Evolutionary conservation across 2,329 filamentous ascomycete species (phyloP).

Genomic region (Tricladium varicosporioides): DNA sequence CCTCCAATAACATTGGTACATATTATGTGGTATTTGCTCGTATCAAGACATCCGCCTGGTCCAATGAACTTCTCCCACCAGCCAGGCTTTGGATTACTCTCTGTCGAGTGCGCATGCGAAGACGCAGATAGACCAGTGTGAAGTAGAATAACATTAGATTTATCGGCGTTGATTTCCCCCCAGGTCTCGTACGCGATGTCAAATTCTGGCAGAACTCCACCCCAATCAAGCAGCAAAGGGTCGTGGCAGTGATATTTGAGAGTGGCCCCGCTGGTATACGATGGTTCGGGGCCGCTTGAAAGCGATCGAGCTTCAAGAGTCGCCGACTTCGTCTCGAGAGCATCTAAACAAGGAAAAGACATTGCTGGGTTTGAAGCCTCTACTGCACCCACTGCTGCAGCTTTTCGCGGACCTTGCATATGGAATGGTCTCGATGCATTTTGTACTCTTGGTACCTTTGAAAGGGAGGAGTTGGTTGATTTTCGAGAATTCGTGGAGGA

Average conservation of each 20-base stretch:
- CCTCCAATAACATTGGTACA: slow-evolving; percentile 97
- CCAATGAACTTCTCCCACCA: slow-evolving; percentile 99
- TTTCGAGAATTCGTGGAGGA: slow-evolving; percentile 11
- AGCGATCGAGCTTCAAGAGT: slow-evolving; percentile 66
- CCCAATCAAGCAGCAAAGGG: slow-evolving; percentile 87
- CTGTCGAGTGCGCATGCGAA: slow-evolving; percentile 93
- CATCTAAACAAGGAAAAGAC: slow-evolving; percentile 87
- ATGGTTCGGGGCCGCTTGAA: slow-evolving; percentile 82
- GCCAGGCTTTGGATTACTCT: slow-evolving; percentile 78
- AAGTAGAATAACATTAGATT: slow-evolving; percentile 84
- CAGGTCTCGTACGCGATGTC: slow-evolving; percentile 92
- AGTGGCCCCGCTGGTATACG: slow-evolving; percentile 88
- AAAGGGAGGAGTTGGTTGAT: slow-evolving; percentile 6
- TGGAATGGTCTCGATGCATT: slow-evolving; percentile 25
- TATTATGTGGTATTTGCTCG: slow-evolving; percentile 86
- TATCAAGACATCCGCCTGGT: slow-evolving; percentile 79
- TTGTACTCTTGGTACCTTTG: slow-evolving; percentile 10
- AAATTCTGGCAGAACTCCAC: slow-evolving; percentile 85
- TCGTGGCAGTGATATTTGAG: slow-evolving; percentile 71
- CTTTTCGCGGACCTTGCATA: slow-evolving; percentile 18
- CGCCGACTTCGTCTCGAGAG: slow-evolving; percentile 74
- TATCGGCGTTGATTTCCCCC: slow-evolving; percentile 76
- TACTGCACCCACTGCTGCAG: slow-evolving; percentile 17
- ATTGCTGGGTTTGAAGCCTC: slow-evolving; percentile 76
- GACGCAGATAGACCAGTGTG: slow-evolving; percentile 97